Evolutionary conservation across 257 asterid species (phyloP).

Genomic region (Petunia axillaris): DNA sequence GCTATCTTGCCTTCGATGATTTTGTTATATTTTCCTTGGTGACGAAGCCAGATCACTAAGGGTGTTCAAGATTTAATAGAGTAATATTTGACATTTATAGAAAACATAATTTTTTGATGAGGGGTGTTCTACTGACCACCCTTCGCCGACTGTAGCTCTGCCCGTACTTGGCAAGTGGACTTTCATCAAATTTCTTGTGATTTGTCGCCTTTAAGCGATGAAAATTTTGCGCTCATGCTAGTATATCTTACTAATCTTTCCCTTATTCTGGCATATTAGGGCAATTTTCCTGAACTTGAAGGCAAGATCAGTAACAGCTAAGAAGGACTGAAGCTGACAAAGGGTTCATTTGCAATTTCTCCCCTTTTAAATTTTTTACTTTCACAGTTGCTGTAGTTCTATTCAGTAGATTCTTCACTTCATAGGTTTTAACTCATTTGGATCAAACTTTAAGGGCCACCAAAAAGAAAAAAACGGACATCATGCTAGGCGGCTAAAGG

Average conservation of each 20-base stretch:
- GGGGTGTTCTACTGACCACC: too few species aligned
- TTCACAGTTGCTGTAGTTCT: background rate
- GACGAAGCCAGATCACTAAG: background rate
- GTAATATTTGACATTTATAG: too few species aligned
- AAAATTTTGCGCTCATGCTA: background rate
- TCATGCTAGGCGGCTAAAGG: too few species aligned
- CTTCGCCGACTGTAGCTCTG: too few species aligned
- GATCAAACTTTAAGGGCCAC: background rate
- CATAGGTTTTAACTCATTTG: background rate
- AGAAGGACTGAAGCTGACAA: slow-evolving; percentile 30
- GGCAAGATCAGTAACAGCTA: slow-evolving; percentile 38
- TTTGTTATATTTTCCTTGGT: background rate
- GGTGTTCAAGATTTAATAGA: too few species aligned
- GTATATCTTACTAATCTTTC: background rate
- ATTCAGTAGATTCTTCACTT: background rate
- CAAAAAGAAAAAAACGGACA: too few species aligned
- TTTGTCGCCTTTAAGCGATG: background rate
- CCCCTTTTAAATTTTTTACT: background rate
- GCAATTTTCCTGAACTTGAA: slow-evolving; percentile 44
- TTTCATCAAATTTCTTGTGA: background rate
- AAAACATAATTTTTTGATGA: too few species aligned
- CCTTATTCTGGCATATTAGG: slow-evolving; percentile 25
- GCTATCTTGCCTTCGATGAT: background rate
- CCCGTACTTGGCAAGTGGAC: background rate
- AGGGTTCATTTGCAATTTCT: slow-evolving; percentile 6